Conservation (phyloP, 148 eudicot genomes). For the Camellia sinensis region DNA sequence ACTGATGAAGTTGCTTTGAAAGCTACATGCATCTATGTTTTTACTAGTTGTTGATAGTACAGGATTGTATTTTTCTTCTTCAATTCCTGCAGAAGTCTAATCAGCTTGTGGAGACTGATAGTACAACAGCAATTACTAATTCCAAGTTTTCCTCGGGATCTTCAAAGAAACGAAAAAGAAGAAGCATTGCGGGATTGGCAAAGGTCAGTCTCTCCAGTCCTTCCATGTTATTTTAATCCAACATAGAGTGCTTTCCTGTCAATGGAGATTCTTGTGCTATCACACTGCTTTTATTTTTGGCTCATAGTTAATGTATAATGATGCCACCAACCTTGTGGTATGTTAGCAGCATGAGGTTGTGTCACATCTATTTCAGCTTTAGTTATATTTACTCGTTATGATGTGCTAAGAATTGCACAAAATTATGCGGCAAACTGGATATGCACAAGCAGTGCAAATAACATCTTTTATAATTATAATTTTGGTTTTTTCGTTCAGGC, state of each 20-base stretch:
- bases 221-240: background rate
- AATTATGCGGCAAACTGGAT: too few species aligned
- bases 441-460: too few species aligned
- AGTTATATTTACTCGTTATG: too few species aligned
- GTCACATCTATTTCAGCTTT: background rate
- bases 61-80: background rate
- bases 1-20: conserved; percentile 6
- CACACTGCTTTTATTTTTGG: background rate
- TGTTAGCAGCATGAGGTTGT: background rate
- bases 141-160: conserved; percentile 42
- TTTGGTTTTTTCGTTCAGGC: too few species aligned
- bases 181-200: conserved; percentile 59
- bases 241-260: background rate
- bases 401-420: too few species aligned
- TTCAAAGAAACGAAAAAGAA: conserved; percentile 52
- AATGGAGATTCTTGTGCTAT: background rate
- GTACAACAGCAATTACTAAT: conserved; percentile 24
- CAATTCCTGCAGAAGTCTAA: conserved; percentile 30
- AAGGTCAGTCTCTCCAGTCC: conserved; percentile 52
- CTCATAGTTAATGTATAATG: background rate
- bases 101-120: conserved; percentile 25
- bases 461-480: too few species aligned
- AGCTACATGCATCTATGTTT: background rate
- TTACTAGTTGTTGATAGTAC: conserved; percentile 12
- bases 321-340: background rate